Evolutionary conservation across 441 rosid species (phyloP).

Genomic region (Syzygium syzygioides): DNA sequence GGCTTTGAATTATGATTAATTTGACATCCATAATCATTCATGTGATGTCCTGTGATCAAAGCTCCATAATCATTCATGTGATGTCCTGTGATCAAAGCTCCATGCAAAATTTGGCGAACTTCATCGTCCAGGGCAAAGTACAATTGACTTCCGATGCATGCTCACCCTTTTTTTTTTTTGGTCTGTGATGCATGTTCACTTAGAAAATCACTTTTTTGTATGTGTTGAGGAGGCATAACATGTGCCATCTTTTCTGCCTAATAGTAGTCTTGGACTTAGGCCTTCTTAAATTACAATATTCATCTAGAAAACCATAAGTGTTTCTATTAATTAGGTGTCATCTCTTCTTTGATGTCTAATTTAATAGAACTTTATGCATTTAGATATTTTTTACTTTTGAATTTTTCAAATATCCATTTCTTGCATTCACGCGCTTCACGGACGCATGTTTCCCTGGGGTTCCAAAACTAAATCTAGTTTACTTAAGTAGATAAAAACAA

Average conservation of each 20-base stretch:
- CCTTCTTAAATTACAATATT: background rate
- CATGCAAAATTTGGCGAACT: background rate
- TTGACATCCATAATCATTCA: background rate
- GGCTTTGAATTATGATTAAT: background rate
- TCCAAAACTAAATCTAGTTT: background rate
- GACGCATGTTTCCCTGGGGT: background rate
- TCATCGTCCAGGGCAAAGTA: fast-evolving
- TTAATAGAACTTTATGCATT: no score
- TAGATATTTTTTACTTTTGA: background rate
- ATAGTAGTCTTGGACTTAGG: background rate
- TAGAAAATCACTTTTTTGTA: background rate
- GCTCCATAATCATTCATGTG: fast-evolving
- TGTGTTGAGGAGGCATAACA: background rate
- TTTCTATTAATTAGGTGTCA: no score
- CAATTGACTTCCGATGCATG: background rate
- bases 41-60: background rate
- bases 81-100: background rate
- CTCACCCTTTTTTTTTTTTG: no score
- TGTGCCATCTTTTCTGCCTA: background rate
- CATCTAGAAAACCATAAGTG: background rate
- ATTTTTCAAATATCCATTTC: background rate
- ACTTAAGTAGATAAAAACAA: background rate
- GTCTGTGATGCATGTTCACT: background rate
- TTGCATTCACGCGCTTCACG: fast-evolving
- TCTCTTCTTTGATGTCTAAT: background rate